Conservation (phyloP, 164 flowering plant species). For the Annona cherimola region DNA sequence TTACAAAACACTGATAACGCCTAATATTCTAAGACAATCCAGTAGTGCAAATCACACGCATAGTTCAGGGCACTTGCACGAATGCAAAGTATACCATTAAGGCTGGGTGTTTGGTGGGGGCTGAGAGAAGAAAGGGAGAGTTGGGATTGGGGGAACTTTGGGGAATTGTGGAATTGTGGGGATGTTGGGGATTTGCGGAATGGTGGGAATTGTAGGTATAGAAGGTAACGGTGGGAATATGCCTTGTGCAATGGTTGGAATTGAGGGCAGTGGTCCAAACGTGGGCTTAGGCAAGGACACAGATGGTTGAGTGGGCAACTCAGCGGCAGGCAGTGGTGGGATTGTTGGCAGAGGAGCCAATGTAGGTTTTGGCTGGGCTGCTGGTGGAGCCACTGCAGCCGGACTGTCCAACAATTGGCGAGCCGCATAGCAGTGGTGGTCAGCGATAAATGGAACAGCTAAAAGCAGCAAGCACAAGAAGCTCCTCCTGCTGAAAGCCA, state of each 20-base stretch:
- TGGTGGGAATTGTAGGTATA: slow-evolving; percentile 4
- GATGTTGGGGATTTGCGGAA: slow-evolving; percentile 1
- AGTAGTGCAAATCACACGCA: background rate
- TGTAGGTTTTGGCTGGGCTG: background rate
- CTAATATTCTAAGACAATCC: background rate
- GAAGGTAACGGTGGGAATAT: slow-evolving; percentile 4
- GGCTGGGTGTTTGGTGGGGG: slow-evolving; percentile 2
- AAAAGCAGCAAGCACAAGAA: background rate
- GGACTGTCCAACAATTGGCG: background rate
- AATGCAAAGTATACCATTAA: background rate
- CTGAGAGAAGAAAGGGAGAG: slow-evolving; percentile 1
- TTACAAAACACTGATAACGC: too few species aligned
- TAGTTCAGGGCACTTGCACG: background rate
- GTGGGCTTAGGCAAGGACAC: slow-evolving; percentile 1
- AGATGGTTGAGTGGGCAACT: background rate
- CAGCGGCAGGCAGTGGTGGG: background rate
- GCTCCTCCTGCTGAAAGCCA: background rate
- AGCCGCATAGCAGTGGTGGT: background rate
- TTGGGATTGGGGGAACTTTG: slow-evolving; percentile 1
- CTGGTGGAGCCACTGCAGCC: background rate
- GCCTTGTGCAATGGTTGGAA: background rate
- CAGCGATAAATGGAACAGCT: background rate
- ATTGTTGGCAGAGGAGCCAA: background rate
- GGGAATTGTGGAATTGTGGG: slow-evolving; percentile 5
- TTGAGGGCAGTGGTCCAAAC: background rate